Evolutionary conservation across 1,139 yeast species (phyloP), one percentile per base, ranked within the genome.

Genomic region (Protomyces gravidus): DNA sequence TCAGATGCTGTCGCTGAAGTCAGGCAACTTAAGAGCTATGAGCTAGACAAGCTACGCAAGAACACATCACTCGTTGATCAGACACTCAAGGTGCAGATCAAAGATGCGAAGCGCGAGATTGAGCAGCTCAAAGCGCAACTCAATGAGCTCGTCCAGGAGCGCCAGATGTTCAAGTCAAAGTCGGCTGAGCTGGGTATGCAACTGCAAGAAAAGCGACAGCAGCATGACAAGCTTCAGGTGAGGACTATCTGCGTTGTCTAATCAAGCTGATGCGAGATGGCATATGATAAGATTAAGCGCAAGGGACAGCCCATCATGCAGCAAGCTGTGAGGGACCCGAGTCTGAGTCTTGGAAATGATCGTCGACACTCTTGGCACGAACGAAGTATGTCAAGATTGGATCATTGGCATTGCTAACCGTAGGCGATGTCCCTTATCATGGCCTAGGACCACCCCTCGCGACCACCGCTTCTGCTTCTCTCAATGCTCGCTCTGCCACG

Each of bases 281-380:
- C 57, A 15, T 63, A 61, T 26, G 65, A 63, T 19, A 55, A 60
- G 27, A 55, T 63, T 45, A 62, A 59, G 39, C 62, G 63, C 47
- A 60, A 62, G 23, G 42, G 42, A 2, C 42, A 36, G 23, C 42
- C 19, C 2, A n/a, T 36, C 21, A 36, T 36, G 21, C 42, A 36
- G 19, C 21, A 19, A 15, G 19, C 21, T 36, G 42, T 17, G 11
- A n/a, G 9, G 25, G 42, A 36, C 9, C 42, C 42, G 11, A 36
- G 21, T 17, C 42, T 36, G 42, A 23, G 42, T 9, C 11, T 36
- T 3, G 19, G 7, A 9, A 13, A 19, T 15, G 42, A 36, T 11
- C 42, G 42, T 9, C 42, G 42, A 5, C 42, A 36, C 21, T 36
- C 42, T 19, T 36, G 42, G 42, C 42, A 36, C 4, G 42, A 36